Conservation (phyloP, 2,329 filamentous ascomycete species). For the Dactylonectria macrodidyma region DNA sequence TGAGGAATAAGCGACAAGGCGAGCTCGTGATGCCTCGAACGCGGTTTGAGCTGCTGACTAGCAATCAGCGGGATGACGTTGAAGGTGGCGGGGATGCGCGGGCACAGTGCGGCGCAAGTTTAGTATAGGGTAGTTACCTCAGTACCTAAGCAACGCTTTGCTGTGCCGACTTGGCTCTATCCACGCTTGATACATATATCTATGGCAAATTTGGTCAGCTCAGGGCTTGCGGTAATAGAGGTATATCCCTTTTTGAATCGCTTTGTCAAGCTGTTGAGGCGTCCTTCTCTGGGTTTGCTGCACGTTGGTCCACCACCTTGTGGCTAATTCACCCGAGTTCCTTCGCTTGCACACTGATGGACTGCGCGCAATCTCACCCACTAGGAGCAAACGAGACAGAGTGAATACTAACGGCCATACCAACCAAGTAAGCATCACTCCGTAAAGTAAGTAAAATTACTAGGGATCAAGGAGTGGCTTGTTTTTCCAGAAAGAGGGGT, state of each 20-base stretch:
- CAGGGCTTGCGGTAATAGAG: neutral
- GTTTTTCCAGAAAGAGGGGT: neutral
- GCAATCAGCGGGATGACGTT: slow-evolving; percentile 14
- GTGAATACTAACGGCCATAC: too few relatives aligned
- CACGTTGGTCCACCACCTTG: neutral
- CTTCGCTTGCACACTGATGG: too few relatives aligned
- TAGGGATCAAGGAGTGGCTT: neutral
- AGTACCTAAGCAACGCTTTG: neutral
- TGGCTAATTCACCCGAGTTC: neutral
- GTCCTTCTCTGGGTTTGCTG: neutral
- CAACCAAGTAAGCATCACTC: neutral
- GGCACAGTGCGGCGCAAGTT: neutral
- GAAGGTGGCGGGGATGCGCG: slow-evolving; percentile 5
- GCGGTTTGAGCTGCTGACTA: neutral
- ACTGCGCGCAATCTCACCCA: neutral
- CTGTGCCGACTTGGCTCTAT: neutral
- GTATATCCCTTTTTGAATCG: neutral
- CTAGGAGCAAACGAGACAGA: neutral
- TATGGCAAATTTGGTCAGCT: neutral
- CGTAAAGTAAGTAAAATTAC: neutral
- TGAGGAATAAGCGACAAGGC: slow-evolving; percentile 12
- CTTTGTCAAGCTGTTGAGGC: neutral
- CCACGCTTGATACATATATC: neutral
- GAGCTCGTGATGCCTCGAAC: slow-evolving; percentile 2
- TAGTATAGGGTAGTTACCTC: neutral